Conservation (phyloP, 306 rosid species). For the Parietaria judaica region DNA sequence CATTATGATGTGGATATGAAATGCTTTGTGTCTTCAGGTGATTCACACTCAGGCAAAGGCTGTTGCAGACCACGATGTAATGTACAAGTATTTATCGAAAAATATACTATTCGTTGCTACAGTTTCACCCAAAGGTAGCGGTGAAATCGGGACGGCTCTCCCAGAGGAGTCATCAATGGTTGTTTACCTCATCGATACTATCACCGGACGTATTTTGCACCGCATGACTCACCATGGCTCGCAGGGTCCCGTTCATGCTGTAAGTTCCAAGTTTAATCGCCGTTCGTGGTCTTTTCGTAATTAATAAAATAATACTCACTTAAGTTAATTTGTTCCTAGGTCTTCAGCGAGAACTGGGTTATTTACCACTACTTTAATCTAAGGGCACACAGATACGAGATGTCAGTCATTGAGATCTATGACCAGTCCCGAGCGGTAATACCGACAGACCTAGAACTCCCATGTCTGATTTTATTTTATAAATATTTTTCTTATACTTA, state of each 20-base stretch:
- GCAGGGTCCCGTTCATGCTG: conserved; percentile 94
- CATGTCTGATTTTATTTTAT: conserved; percentile 2
- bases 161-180: conserved; percentile 90
- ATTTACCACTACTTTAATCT: conserved; percentile 97
- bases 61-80: conserved; percentile 72
- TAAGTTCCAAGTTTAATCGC: conserved; percentile 34
- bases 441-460: conserved; percentile 25
- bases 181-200: conserved; percentile 78
- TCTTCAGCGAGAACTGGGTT: conserved; percentile 98
- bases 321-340: conserved; percentile 41
- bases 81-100: conserved; percentile 79
- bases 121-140: conserved; percentile 81
- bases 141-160: conserved; percentile 69
- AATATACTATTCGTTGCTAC: conserved; percentile 88
- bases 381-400: conserved; percentile 96
- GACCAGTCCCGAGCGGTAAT: conserved; percentile 91
- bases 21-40: conserved; percentile 46
- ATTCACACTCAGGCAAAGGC: conserved; percentile 98
- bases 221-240: conserved; percentile 88
- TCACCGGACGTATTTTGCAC: conserved; percentile 86
- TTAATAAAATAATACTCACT: conserved; percentile 16
- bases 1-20: conserved; percentile 7
- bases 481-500: neutral
- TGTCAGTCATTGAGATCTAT: conserved; percentile 90
- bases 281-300: conserved; percentile 1